Conservation (phyloP, 2,329 filamentous ascomycete genomes). For the Phaeosphaeriaceae sp. region DNA sequence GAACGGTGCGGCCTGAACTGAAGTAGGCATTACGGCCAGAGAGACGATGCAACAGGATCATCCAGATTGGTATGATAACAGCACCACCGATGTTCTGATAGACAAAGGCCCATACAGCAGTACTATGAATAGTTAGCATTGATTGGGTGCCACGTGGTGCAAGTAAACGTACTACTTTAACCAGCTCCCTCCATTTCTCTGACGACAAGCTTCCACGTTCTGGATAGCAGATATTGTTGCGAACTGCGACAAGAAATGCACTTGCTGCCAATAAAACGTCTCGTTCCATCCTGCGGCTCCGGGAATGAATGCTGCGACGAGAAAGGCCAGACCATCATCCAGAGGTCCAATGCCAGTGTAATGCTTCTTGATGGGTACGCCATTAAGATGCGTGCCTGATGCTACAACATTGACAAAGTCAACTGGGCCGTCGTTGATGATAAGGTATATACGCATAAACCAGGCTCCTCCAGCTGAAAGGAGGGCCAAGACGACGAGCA, state of each 20-base stretch:
- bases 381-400: slow-evolving; percentile 14
- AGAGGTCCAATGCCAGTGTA: slow-evolving; percentile 17
- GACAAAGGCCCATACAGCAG: slow-evolving; percentile 11
- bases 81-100: slow-evolving; percentile 25
- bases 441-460: slow-evolving; percentile 18
- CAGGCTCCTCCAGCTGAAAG: slow-evolving; percentile 12
- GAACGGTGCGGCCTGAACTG: slow-evolving; percentile 17
- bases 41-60: slow-evolving; percentile 11
- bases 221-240: slow-evolving; percentile 9
- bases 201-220: slow-evolving; percentile 24
- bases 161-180: slow-evolving; percentile 21
- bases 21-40: slow-evolving; percentile 20
- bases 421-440: slow-evolving; percentile 8
- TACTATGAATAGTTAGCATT: slow-evolving; percentile 6
- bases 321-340: slow-evolving; percentile 14
- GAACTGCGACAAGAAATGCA: slow-evolving; percentile 22
- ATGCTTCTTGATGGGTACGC: slow-evolving; percentile 16
- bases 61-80: slow-evolving; percentile 20
- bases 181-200: slow-evolving; percentile 19
- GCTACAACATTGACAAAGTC: slow-evolving; percentile 6
- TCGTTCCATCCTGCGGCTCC: slow-evolving; percentile 19
- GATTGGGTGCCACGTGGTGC: too few relatives aligned
- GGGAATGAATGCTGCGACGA: slow-evolving; percentile 18
- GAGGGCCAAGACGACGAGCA: slow-evolving; percentile 3
- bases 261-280: slow-evolving; percentile 21